Base-by-base conservation (phyloP, 768 basidiomycete genomes). In the Grammothele lineata region DNA sequence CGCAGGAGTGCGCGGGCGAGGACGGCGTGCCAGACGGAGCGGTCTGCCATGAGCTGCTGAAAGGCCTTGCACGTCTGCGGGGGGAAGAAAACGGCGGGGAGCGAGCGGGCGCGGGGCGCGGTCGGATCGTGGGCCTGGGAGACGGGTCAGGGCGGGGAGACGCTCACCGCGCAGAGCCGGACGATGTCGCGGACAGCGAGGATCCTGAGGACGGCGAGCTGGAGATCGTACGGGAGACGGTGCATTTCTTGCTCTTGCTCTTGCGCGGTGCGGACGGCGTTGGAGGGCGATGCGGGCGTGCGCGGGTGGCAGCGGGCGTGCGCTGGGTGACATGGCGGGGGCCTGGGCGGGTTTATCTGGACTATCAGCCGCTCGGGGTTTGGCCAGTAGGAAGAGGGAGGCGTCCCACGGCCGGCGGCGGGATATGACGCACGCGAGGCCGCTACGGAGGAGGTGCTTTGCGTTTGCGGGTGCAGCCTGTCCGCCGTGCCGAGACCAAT, bases 131-230 rank as follows among this genome's bases (percentile, higher is more conserved):
- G 25, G 30, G 21, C 21, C 33, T 42, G 17, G 7, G 8, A 21
- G 10, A n/a, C n/a, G n/a, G 3, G 17, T 19, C 11, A 23, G 17
- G 36, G 40, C 25, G 43, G 26, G 14, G 19, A 25, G 11, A n/a
- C n/a, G 44, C 50, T 37, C 40, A 51, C 50, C 45, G 41, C 42
- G 37, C 50, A 51, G 19, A 51, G 40, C 37, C 50, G 45, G 8
- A 47, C 37, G 8, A 47, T 24, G 37, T 51, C 50, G n/a, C 33
- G 35, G 22, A 35, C 36, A 21, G 21, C 15, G 21, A 51, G 50
- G 26, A 43, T 27, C 4, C 45, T 40, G 26, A 43, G 7, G 17
- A 51, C 30, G 19, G 40, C 21, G 18, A 51, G 40, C 22, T 47
- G 40, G 24, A 51, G 37, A 33, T 47, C 50, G 32, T 51, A 51